Percentiles rank a stretch among this genome's conserved stretches.
phyloP scores from a whole-genome alignment of 2,329 filamentous ascomycete species.

The Colletotrichum sp. region DNA sequence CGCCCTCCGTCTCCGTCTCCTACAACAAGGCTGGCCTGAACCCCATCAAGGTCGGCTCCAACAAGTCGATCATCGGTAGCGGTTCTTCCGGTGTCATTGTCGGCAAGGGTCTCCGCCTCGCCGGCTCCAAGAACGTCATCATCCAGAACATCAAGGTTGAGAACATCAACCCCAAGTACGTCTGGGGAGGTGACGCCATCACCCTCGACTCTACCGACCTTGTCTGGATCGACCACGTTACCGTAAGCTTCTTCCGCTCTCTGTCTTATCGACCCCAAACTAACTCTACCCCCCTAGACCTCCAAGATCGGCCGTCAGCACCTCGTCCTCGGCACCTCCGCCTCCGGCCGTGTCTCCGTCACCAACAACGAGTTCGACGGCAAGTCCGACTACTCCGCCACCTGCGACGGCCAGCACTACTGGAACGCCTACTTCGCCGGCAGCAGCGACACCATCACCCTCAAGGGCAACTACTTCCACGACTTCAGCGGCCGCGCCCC shows the following conservation, averaged over 20 bases:
- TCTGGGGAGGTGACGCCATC: constrained; percentile 66
- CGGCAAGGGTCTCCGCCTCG: constrained; percentile 60
- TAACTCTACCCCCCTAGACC: constrained; percentile 30
- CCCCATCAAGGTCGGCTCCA: constrained; percentile 57
- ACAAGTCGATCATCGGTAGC: constrained; percentile 63
- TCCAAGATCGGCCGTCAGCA: constrained; percentile 65
- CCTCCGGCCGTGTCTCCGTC: constrained; percentile 61
- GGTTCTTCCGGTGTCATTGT: constrained; percentile 60
- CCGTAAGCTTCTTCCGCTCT: constrained; percentile 22
- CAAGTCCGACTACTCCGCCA: constrained; percentile 55
- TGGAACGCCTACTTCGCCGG: constrained; percentile 64
- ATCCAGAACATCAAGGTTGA: constrained; percentile 56
- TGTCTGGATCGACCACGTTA: constrained; percentile 59
- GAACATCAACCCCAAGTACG: constrained; percentile 51
- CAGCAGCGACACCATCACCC: constrained; percentile 59
- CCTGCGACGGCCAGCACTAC: constrained; percentile 64
- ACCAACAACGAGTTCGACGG: constrained; percentile 67
- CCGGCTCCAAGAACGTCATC: constrained; percentile 53
- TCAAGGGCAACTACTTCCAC: constrained; percentile 67
- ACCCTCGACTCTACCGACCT: constrained; percentile 51
- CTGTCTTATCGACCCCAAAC: neutral
- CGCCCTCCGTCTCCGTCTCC: constrained; percentile 48
- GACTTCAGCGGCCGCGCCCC: constrained; percentile 62
- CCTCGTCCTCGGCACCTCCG: constrained; percentile 60
- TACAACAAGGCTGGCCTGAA: constrained; percentile 57